Base-by-base conservation (phyloP, 495 filamentous ascomycete species). In the Lindgomyces ingoldianus region DNA sequence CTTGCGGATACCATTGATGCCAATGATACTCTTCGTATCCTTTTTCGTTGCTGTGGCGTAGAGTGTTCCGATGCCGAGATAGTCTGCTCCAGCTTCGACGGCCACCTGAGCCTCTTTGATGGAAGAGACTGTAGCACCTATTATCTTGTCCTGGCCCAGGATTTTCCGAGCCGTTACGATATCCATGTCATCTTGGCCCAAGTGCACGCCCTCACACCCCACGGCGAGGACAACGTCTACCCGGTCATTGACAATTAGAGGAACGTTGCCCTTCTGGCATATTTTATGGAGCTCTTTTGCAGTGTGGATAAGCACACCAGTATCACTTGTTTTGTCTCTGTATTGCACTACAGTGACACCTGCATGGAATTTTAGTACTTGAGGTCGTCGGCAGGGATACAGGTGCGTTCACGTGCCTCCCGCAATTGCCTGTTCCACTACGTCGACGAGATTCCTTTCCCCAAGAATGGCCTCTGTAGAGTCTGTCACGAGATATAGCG, bases 201-300 rank as follows among this genome's bases (percentile, higher is more conserved):
- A 81, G 74, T 98, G 93, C 14, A 96, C 89, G 46, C 94, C 94
- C 73, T 96, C 93, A 41, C 87, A 92, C 4, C 86, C 89, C 45
- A 90, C 83, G 16, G 91, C 94, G 26, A 94, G 79, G 22, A 91
- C 92, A 18, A 98, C 90, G 77, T 96, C 93, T 4, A 96, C 82
- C n/a, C 92, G 88, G 75, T 98, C 94, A 73, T 98, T 97, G 77
- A 98, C 93, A 39, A 98, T 77, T 50, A 98, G 81, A 26, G 93
- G 94, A 0, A 96, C 85, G 18, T 81, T 77, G 68, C 89, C 80
- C n/a, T 70, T 76, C 64, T 77, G 75, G 11, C 90, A 92, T 48
- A 96, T 78, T 12, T 79, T 68, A 74, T 92, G 90, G 39, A 97
- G 80, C 65, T 78, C 80, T 64, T 79, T 80, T n/a, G 85, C 92